Base-by-base conservation (phyloP, 495 filamentous ascomycete genomes). In the Talaromyces ruber region DNA sequence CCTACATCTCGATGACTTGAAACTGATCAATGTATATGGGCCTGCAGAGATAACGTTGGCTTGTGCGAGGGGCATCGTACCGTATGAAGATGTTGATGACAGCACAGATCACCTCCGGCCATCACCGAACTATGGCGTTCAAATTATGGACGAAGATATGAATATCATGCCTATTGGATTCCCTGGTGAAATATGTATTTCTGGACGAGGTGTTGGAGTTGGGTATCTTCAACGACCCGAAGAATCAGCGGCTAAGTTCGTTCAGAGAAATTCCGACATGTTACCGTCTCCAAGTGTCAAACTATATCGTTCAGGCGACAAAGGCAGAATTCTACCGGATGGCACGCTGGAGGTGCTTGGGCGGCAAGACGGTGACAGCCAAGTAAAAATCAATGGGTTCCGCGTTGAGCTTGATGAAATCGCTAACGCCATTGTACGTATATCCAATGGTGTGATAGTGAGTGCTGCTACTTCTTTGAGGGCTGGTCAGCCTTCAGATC, bases 321-420 rank as follows among this genome's bases (percentile, higher is more conserved):
- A 50, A 26, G 69, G 63, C 4, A n/a, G 37, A 12, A 25, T 71
- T 54, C 34, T 37, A 2, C 18, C 55, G 0, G 70, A 77, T 63
- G 75, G 76, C n/a, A 25, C 66, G 0, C 52, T 74, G 30, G 59
- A 66, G 4, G 63, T 64, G 21, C 5, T 70, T n/a, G 71, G 74
- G 3, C 65, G 76, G 2, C 65, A 73, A 2, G 67, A 64, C 9
- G 68, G 71, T 52, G 73, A 76, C 61, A 73, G 70, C 3, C 76
- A 79, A 62, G 63, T 81, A 55, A 83, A 84, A 63, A 54, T 82
- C 3, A 65, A 72, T 2, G 82, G 82, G 0, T 22, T 79, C 4
- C 77, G 81, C 1, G 71, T 83, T 6, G 81, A 84, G 2, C 66
- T 83, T 0, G 43, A 63, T 5, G 80, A 82, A 6, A 64, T 83